Evolutionary conservation across 1,139 yeast species (phyloP), one percentile per base, ranked within the genome.

Genomic region (Candida glucosophila): DNA sequence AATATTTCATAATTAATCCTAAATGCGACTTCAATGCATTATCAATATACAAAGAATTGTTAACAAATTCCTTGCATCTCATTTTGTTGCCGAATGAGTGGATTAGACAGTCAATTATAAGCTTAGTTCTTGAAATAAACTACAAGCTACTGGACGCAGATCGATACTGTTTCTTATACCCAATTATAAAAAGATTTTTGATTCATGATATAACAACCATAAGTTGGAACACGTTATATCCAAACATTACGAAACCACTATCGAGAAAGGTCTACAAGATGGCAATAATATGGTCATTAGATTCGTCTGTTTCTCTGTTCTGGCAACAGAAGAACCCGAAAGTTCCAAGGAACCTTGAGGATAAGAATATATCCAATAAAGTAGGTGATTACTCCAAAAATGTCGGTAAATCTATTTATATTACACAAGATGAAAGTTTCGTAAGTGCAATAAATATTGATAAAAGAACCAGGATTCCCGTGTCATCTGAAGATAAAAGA

Each of bases 1-100:
- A 37, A 5, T 37, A 44, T 13, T 43, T 50, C 27, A 36, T 62
- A 2, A 58, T 63, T 7, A 60, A 58, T 32, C 66, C 67, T 1
- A 39, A 36, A 17, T 33, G 52, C 1, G 64, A 62, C 22, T 63
- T 61, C 40, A 63, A 61, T 36, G 59, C 63, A 1, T 44, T 62
- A 30, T 58, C 54, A 15, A 55, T 63, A 4, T 63, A 62, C 33
- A 49, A 51, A 28, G 69, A 63, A 32, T 35, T 64, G 12, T 39
- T 64, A 11, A 22, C 34, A 1, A 54, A 44, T 31, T 50, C 62
- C 1, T 38, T 52, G 3, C 43, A 45, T 24, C 44, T 63, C 7
- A 47, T 80, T 1, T 50, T 90, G 6, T 96, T 86, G 44, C 98
- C 98, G 0, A 86, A 86, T 48, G 78, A 75, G 31, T 78, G 94